These are phyloP conservation scores for Onygenales sp. DNA, from an alignment of 2,329 filamentous ascomycete species.

Conservation along the genomic window DNA sequence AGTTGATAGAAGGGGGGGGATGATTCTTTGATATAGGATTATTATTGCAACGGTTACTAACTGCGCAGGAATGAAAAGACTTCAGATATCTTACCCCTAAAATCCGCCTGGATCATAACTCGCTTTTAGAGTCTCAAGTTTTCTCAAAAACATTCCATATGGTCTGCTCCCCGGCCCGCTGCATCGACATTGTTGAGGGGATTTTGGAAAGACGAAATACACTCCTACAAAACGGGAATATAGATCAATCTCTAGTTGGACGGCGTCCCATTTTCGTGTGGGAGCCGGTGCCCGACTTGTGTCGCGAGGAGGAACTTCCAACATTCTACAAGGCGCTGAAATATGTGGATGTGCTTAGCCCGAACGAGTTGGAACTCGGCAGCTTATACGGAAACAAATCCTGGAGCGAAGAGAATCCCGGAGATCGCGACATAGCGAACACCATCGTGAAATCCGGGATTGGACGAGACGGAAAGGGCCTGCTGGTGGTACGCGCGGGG, in stretches of 20 bases:
- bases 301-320: constrained; percentile 54
- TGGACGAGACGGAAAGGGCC: constrained; percentile 26
- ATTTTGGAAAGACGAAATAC: constrained; percentile 49
- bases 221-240: constrained; percentile 18
- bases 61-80: constrained; percentile 33
- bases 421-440: constrained; percentile 23
- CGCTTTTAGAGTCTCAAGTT: constrained; percentile 58
- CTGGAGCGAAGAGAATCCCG: constrained; percentile 21
- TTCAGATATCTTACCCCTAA: constrained; percentile 89
- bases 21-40: no score
- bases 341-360: constrained; percentile 54
- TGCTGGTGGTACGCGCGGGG: constrained; percentile 48
- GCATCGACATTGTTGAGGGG: constrained; percentile 63
- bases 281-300: constrained; percentile 90
- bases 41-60: not conserved
- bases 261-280: constrained; percentile 70
- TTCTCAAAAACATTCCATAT: constrained; percentile 74
- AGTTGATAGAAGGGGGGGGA: constrained; percentile 8
- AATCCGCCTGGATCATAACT: constrained; percentile 63
- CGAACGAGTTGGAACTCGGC: constrained; percentile 84
- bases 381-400: constrained; percentile 61
- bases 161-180: constrained; percentile 70
- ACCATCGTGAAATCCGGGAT: constrained; percentile 28
- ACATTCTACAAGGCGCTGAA: constrained; percentile 45
- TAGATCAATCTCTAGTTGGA: constrained; percentile 26